Base-by-base conservation (phyloP, 352 stramenopile genomes). In the Phytophthora cactorum region DNA sequence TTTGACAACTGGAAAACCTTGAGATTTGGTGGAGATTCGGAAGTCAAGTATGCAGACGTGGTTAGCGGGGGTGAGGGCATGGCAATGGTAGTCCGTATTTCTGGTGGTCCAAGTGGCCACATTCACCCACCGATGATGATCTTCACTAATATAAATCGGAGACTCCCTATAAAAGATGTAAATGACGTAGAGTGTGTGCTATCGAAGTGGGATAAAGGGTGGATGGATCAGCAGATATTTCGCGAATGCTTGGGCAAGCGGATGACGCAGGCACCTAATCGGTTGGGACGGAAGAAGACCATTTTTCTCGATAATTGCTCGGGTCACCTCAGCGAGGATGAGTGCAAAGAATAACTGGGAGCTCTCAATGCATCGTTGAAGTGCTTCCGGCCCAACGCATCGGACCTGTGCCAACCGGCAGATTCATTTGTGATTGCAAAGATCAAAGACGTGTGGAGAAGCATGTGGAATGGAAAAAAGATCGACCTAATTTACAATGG, bases 31-130 rank as follows among this genome's bases (percentile, higher is more conserved):
- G 62, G 63, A 0, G 57, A 66, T 9, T 57, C 28, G 0, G 14
- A 44, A 25, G 59, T 73, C 10, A 74, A 79, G 50, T 79, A 74
- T 34, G 50, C 52, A 1, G 55, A 71, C 15, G 58, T 73, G 8
- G 61, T 69, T 1, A 69, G 65, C 1, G 66, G 62, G 25, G 63
- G 61, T 8, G 46, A 67, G 25, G 62, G 53, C 22, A 78, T 76
- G 69, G 71, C 69, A n/a, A 77, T 77, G 60, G 57, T 78, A 3
- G 69, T 73, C 0, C 59, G 54, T 2, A 49, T 77, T 2, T 28
- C 12, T 5, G 28, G 47, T 14, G 29, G 29, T 3, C 28, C 47
- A 15, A 52, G 46, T 27, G 46, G 2, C 11, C 46, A 38, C 12
- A 34, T 52, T 5, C 4, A 25, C 2, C 46, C 46, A 36, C 46